Conservation (phyloP, 306 rosid genomes). For the Alnus rubra region DNA sequence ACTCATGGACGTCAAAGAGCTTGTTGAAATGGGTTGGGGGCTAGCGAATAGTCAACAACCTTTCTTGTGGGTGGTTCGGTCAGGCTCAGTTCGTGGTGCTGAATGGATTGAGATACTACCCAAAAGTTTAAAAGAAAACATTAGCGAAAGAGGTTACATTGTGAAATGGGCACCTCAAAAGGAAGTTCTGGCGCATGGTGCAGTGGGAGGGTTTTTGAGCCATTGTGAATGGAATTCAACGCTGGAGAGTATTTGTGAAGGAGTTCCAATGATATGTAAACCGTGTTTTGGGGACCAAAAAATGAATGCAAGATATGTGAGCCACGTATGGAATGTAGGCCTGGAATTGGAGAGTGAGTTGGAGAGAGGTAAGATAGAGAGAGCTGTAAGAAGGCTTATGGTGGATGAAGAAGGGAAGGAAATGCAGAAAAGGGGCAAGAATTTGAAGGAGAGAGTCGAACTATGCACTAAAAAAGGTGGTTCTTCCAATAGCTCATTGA, state of each 20-base stretch:
- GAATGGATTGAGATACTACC: slow-evolving; percentile 27
- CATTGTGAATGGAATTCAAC: slow-evolving; percentile 57
- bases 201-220: slow-evolving; percentile 52
- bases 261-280: slow-evolving; percentile 44
- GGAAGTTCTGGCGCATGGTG: slow-evolving; percentile 40
- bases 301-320: slow-evolving; percentile 37
- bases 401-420: slow-evolving; percentile 4
- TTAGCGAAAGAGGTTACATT: slow-evolving; percentile 33
- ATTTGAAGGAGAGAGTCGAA: neutral
- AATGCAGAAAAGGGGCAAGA: neutral
- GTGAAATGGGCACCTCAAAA: slow-evolving; percentile 52
- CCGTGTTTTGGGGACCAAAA: slow-evolving; percentile 46
- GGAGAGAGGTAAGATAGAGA: neutral
- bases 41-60: slow-evolving; percentile 44
- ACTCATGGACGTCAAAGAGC: slow-evolving; percentile 39
- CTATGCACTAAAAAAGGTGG: neutral
- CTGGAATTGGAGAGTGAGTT: neutral
- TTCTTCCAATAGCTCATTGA: slow-evolving; percentile 1
- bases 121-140: slow-evolving; percentile 11
- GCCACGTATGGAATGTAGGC: slow-evolving; percentile 44
- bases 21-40: slow-evolving; percentile 50
- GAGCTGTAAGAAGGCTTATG: neutral
- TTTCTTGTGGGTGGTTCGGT: slow-evolving; percentile 47
- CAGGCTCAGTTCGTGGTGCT: slow-evolving; percentile 6
- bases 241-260: slow-evolving; percentile 42